phyloP scores from a whole-genome alignment of 148 eudicot species.

The Euryodendron excelsum region DNA sequence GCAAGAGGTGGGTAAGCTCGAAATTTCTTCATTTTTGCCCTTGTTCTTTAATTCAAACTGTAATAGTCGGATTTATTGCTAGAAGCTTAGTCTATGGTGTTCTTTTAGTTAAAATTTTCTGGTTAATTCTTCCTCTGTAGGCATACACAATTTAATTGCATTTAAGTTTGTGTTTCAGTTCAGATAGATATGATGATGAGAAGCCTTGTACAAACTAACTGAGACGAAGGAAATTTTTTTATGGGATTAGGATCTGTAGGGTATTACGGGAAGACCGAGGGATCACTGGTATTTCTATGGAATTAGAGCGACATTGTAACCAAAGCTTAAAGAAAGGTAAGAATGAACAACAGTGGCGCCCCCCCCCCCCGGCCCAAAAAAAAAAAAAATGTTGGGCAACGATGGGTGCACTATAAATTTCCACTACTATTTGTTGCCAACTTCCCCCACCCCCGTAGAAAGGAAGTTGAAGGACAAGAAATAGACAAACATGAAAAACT shows the following conservation, averaged over 20 bases:
- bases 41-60: too few relatives aligned
- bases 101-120: background rate
- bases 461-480: background rate
- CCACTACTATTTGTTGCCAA: too few relatives aligned
- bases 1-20: slow-evolving; percentile 69
- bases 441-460: too few relatives aligned
- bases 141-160: background rate
- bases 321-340: too few relatives aligned
- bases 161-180: background rate
- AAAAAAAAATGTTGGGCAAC: too few relatives aligned
- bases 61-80: too few relatives aligned
- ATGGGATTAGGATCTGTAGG: background rate
- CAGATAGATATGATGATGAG: background rate
- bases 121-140: background rate
- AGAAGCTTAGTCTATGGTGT: background rate
- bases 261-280: background rate
- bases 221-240: too few relatives aligned
- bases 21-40: slow-evolving; percentile 5
- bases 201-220: too few relatives aligned
- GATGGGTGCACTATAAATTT: too few relatives aligned
- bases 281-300: background rate
- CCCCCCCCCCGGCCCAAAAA: too few relatives aligned
- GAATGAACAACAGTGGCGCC: too few relatives aligned
- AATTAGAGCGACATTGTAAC: background rate
- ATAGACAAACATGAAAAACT: background rate